Evolutionary conservation across 2,329 filamentous ascomycete genomes (phyloP).

Genomic region (Volutella citrinella): DNA sequence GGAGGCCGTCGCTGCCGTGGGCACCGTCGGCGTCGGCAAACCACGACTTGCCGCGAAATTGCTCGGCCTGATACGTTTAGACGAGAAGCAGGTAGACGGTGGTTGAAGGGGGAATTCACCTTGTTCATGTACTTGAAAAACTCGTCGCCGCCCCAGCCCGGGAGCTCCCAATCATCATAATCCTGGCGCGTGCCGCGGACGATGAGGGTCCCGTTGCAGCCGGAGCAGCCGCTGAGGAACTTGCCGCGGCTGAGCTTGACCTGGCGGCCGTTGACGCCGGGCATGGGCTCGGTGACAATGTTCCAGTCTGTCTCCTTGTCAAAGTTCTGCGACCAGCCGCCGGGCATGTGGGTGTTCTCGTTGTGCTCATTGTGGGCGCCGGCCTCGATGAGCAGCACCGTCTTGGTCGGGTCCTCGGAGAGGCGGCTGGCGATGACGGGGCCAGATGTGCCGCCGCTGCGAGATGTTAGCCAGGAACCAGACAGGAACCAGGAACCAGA

Average conservation of each 20-base stretch:
- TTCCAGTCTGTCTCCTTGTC: constrained; percentile 52
- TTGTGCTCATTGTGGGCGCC: constrained; percentile 39
- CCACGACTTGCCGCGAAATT: constrained; percentile 56
- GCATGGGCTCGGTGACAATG: constrained; percentile 38
- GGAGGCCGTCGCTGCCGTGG: constrained; percentile 50
- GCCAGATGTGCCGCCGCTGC: constrained; percentile 34
- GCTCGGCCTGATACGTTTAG: constrained; percentile 53
- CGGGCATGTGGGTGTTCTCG: constrained; percentile 49
- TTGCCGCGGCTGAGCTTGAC: constrained; percentile 47
- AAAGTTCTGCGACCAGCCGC: constrained; percentile 45
- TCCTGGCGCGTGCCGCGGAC: constrained; percentile 46
- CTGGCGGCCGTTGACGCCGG: constrained; percentile 38
- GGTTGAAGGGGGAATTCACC: constrained; percentile 28
- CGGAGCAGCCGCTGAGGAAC: constrained; percentile 47
- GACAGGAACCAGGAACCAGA: too few relatives aligned
- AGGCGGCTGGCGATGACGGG: constrained; percentile 36
- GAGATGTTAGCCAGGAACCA: constrained; percentile 7
- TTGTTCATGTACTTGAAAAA: constrained; percentile 56
- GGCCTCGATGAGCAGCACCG: constrained; percentile 35
- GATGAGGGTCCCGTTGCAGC: constrained; percentile 48
- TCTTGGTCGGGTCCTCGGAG: constrained; percentile 29
- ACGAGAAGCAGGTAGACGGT: too few relatives aligned
- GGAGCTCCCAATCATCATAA: constrained; percentile 53
- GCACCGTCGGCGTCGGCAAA: constrained; percentile 45
- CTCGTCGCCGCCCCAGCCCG: constrained; percentile 55